These are phyloP conservation scores for cucumber (Cucumis sativus) DNA, from an alignment of 306 rosid species.

Conservation along the genomic window Cucumber_9930_V3 NC_026661.2:10472501-10473000, in stretches of 20 bases:
- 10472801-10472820: too few species aligned
- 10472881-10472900: neutral
- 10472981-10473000: neutral
- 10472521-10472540: slow-evolving; percentile 52
- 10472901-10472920: neutral
- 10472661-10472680: neutral
- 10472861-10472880: neutral
- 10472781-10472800: neutral
- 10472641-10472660: neutral
- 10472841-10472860: neutral
- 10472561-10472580: slow-evolving; percentile 97
- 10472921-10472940: neutral
- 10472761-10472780: neutral
- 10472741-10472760: neutral
- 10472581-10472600: slow-evolving; percentile 85
- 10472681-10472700: neutral
- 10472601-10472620: slow-evolving; percentile 73
- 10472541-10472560: slow-evolving; percentile 50
- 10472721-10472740: neutral
- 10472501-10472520: slow-evolving; percentile 93
- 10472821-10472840: too few species aligned
- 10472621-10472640: slow-evolving; percentile 19
- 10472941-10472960: neutral
- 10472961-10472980: neutral
- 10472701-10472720: neutral